Evolutionary conservation across 2,329 filamentous ascomycete genomes (phyloP), one percentile per base, ranked within the genome.

Genomic region (Drechslera avenae): DNA sequence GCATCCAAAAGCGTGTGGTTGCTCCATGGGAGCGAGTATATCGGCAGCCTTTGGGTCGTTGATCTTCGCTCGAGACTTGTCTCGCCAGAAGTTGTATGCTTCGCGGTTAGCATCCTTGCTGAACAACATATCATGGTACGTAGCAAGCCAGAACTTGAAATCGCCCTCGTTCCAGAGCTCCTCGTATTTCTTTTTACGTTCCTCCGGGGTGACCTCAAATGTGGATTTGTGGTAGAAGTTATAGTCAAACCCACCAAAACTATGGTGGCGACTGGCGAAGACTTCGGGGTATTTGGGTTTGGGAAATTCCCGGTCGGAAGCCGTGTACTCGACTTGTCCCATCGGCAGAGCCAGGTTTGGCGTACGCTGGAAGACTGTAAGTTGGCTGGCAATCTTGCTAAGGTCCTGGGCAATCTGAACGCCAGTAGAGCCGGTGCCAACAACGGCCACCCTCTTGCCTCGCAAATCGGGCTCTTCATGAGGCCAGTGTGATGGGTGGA

Each of bases 321-420:
- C 16, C 2, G 46, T 36, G 17, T 59, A 62, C 4, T 62, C 21
- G 16, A 56, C 35, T 40, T 65, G 54, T n/a, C 35, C 35, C 64
- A 70, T 67, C 12, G 66, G 62, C 2, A 67, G 16, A 1, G 60
- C 47, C 36, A 56, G 54, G 40, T 63, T 68, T 0, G 85, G 84
- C 0, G 84, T 87, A 2, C 86, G 79, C 62, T 87, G 83, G 69
- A 87, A 87, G 33, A 88, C 80, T 3, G 70, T 76, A 1, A 88
- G 39, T 35, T 67, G 65, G 5, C 73, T 75, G 0, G 79, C 83
- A 7, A 76, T 62, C 1, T 78, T 78, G 3, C 78, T 81, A 73
- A 80, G 79, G 28, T 81, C 83, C 54, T 88, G 85, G 0, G 79
- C 77, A 32, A 86, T 78, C 57, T 88, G 85, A 1, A 87, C 80